phyloP scores from a whole-genome alignment of 768 basidiomycete species.

The Leucogyrophana mollusca region DNA sequence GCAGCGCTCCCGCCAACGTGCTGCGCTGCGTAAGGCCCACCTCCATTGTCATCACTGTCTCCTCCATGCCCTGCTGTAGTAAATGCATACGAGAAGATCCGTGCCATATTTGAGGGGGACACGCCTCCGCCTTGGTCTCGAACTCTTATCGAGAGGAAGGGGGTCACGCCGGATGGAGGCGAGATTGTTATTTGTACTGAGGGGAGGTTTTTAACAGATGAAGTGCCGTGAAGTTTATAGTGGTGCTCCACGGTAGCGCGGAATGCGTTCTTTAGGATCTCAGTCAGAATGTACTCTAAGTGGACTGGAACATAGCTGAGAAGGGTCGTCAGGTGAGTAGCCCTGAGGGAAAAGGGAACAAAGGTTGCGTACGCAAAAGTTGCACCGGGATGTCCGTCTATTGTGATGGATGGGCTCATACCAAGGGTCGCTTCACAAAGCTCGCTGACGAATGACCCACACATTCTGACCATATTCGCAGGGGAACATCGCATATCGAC shows the following conservation, averaged over 20 bases:
- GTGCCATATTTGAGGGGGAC: slow-evolving; percentile 65
- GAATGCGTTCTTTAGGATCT: slow-evolving; percentile 89
- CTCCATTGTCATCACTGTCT: slow-evolving; percentile 42
- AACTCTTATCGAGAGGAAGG: slow-evolving; percentile 73
- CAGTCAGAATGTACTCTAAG: slow-evolving; percentile 88
- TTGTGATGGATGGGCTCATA: slow-evolving; percentile 57
- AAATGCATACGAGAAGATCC: slow-evolving; percentile 90
- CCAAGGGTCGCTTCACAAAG: slow-evolving; percentile 86
- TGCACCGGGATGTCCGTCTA: slow-evolving; percentile 69
- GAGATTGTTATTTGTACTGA: slow-evolving; percentile 74
- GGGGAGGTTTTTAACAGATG: slow-evolving; percentile 41
- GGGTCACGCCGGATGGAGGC: slow-evolving; percentile 34
- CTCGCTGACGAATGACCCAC: slow-evolving; percentile 80
- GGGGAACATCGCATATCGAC: slow-evolving; percentile 76
- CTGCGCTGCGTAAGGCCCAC: slow-evolving; percentile 78
- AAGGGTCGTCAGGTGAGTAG: slow-evolving; percentile 10
- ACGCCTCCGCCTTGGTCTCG: slow-evolving; percentile 89
- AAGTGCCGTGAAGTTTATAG: slow-evolving; percentile 36
- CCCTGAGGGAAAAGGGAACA: background rate
- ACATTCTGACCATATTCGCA: slow-evolving; percentile 70
- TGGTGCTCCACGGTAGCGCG: slow-evolving; percentile 85
- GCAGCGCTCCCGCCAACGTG: slow-evolving; percentile 72
- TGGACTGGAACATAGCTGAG: slow-evolving; percentile 84
- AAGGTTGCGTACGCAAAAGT: slow-evolving; percentile 69
- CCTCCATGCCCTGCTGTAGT: slow-evolving; percentile 70